Base-by-base conservation (phyloP, 2,329 filamentous ascomycete genomes). In the Kalmusia sp. region DNA sequence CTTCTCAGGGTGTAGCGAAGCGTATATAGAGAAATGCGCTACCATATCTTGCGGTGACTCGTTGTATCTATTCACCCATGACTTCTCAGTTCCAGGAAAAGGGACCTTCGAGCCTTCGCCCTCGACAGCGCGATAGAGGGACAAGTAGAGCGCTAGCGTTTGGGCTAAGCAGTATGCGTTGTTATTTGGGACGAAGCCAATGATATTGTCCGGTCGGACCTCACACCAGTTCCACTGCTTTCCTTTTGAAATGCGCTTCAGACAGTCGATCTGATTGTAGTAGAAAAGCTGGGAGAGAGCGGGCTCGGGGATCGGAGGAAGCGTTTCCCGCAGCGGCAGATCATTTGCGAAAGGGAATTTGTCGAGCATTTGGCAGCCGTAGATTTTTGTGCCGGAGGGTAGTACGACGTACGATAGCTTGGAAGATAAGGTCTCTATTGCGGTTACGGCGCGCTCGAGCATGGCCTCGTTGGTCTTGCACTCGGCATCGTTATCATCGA, bases 191-290 rank as follows among this genome's bases (percentile, higher is more conserved):
- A 77, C 72, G 53, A 76, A 76, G 5, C 76, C 76, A 33, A 78
- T 70, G 51, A 78, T 74, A 47, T 76, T 73, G 57, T 77, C 76
- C 1, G 75, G 75, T 9, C 73, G 64, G 2, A 75, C 72, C 24
- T 79, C 75, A 44, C 69, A 71, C 71, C 74, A 78, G 19, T 65
- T 75, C 76, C 75, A 78, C 4, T 53, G 52, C 63, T 75, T 77
- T 15, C 66, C 71, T 40, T 69, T 69, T 1, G 72, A 65, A 21
- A 72, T 75, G 37, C 65, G 64, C 40, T 69, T 62, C 14, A 78
- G 48, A 52, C 71, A 76, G 53, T 77, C 74, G 38, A 76, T 71
- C 59, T 77, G 75, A 37, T 73, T 71, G 58, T 76, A 73, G 62
- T 77, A 77, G 59, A 77, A 77, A 25, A 77, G 68, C 19, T 71